Percentiles rank a stretch among this genome's conserved stretches.
Conservation (phyloP, 257 asterid genomes). For the Solanum chiquidenum region DNA sequence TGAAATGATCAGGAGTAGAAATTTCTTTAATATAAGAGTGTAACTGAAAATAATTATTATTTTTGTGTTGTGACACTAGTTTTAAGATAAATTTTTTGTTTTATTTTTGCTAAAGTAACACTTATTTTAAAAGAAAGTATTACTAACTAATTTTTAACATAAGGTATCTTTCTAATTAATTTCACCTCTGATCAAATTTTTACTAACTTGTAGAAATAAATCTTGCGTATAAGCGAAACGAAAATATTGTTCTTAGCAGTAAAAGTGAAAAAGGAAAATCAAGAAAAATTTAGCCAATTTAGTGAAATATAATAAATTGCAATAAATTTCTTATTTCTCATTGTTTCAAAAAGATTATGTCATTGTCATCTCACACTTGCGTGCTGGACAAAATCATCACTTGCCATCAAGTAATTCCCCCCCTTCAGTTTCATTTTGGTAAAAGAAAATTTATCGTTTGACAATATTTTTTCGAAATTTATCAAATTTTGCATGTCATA, state of each 20-base stretch:
- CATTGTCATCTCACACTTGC: not conserved
- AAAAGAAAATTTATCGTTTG: not conserved
- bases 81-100: not conserved
- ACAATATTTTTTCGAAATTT: too few species aligned
- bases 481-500: too few species aligned
- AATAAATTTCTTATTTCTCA: not conserved
- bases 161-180: not conserved
- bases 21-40: not conserved
- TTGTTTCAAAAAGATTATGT: not conserved
- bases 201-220: not conserved
- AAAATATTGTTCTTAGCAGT: not conserved
- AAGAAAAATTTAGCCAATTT: not conserved
- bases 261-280: not conserved
- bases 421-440: not conserved
- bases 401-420: not conserved
- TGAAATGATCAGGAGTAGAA: not conserved
- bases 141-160: not conserved
- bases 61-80: too few species aligned
- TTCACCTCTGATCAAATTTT: not conserved
- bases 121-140: not conserved
- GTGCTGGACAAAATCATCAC: conserved; percentile 5
- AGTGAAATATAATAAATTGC: not conserved
- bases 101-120: not conserved
- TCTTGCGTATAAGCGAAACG: not conserved
- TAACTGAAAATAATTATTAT: not conserved